Percentiles rank a stretch among this genome's conserved stretches.
phyloP scores from a whole-genome alignment of 1,284 basidiomycete species.

The Pseudozyma hubeiensis region DNA sequence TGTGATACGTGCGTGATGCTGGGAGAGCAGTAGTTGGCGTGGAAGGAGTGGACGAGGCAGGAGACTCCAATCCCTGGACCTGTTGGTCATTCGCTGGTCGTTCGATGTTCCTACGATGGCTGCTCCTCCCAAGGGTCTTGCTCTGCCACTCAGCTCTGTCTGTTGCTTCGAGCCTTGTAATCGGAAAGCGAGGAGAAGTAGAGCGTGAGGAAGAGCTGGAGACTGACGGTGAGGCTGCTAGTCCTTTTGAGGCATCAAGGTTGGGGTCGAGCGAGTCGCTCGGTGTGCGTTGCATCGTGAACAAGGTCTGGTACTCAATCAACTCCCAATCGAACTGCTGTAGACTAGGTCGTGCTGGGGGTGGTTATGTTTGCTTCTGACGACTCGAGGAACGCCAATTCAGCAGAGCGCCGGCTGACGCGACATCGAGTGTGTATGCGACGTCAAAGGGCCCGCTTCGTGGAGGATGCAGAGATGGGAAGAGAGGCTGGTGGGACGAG shows the following conservation, averaged over 20 bases:
- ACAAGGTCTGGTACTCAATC: too few relatives aligned
- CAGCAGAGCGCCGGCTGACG: too few relatives aligned
- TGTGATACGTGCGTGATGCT: slow-evolving; percentile 26
- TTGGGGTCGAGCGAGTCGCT: slow-evolving; percentile 4
- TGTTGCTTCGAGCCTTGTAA: slow-evolving; percentile 16
- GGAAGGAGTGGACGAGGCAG: slow-evolving; percentile 17
- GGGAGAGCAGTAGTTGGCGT: slow-evolving; percentile 12
- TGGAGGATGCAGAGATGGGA: too few relatives aligned
- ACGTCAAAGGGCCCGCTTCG: too few relatives aligned
- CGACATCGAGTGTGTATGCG: too few relatives aligned
- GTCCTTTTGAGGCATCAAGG: not conserved
- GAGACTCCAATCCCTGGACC: slow-evolving; percentile 1
- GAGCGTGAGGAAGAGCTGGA: slow-evolving; percentile 4
- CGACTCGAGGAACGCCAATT: too few relatives aligned
- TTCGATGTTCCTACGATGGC: not conserved
- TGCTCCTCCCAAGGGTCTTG: slow-evolving; percentile 15
- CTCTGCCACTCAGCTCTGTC: slow-evolving; percentile 29
- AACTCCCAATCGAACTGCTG: not conserved
- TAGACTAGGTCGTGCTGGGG: not conserved
- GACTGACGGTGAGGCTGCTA: not conserved
- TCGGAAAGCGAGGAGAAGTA: slow-evolving; percentile 27
- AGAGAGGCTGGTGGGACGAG: not conserved
- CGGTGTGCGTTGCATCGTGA: slow-evolving; percentile 10
- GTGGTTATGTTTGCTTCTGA: too few relatives aligned
- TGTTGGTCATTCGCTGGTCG: not conserved